A percentile compares a stretch with the other conserved stretches of the same genome.
Conservation (phyloP, 2,329 filamentous ascomycete genomes). For the Dothistroma septosporum region DNA sequence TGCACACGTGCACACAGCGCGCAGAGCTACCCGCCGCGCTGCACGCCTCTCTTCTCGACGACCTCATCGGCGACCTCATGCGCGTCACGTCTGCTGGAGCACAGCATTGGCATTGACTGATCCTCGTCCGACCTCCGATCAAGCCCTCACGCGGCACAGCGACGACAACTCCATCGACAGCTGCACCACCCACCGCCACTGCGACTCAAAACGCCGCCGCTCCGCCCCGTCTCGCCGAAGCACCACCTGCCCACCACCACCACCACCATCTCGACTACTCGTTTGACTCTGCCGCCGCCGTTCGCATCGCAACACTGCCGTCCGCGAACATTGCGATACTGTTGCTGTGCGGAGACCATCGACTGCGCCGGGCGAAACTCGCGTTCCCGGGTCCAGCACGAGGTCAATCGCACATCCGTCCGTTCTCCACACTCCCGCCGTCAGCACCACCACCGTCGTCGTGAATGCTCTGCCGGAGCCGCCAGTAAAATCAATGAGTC, state of each 20-base stretch:
- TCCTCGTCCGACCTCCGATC: not conserved
- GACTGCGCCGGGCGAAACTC: not conserved
- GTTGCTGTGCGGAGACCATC: not conserved
- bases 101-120: not conserved
- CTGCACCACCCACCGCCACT: not conserved
- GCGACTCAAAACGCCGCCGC: not conserved
- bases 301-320: not conserved
- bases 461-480: constrained; percentile 20
- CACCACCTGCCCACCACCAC: not conserved
- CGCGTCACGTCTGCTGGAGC: not conserved
- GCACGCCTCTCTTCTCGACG: constrained; percentile 2
- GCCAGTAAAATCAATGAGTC: constrained; percentile 26
- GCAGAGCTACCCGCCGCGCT: not conserved
- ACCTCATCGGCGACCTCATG: constrained; percentile 10
- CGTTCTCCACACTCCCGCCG: not conserved
- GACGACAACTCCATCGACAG: not conserved
- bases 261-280: constrained; percentile 2
- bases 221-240: not conserved
- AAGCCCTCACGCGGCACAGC: not conserved
- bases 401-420: constrained; percentile 6
- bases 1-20: not conserved
- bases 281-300: not conserved
- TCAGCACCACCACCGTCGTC: constrained; percentile 2
- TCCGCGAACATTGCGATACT: constrained; percentile 1
- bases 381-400: not conserved